phyloP scores from a whole-genome alignment of 1,284 basidiomycete genomes.

The Trametes versicolor region DNA sequence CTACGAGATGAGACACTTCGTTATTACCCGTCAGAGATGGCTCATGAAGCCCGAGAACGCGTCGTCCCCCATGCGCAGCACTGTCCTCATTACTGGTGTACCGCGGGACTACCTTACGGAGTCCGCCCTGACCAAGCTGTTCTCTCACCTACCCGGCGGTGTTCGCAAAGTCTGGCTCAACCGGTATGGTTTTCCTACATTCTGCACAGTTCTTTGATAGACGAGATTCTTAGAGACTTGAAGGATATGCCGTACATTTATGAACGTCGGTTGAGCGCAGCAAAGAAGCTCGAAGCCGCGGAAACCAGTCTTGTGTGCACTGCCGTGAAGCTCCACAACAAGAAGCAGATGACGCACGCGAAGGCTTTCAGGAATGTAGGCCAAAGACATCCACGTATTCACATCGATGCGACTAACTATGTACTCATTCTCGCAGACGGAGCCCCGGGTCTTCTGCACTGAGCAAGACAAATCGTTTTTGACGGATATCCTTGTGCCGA shows the following conservation, averaged over 20 bases:
- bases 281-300: constrained; percentile 85
- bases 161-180: constrained; percentile 93
- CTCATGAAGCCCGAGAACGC: constrained; percentile 82
- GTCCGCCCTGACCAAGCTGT: constrained; percentile 73
- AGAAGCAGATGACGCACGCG: constrained; percentile 54
- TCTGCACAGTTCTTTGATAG: neutral
- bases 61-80: constrained; percentile 83
- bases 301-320: constrained; percentile 81
- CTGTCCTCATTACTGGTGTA: constrained; percentile 90
- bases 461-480: constrained; percentile 54
- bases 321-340: constrained; percentile 72
- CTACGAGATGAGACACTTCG: constrained; percentile 85
- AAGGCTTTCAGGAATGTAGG: constrained; percentile 45
- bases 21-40: constrained; percentile 86
- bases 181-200: constrained; percentile 49
- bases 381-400: constrained; percentile 44
- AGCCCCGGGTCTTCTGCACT: constrained; percentile 50
- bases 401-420: constrained; percentile 23
- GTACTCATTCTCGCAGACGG: constrained; percentile 59
- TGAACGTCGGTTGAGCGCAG: constrained; percentile 80
- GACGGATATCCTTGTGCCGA: constrained; percentile 71
- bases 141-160: constrained; percentile 85
- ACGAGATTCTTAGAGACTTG: constrained; percentile 57
- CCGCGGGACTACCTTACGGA: constrained; percentile 80
- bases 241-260: constrained; percentile 87